Evolutionary conservation across 2,329 filamentous ascomycete genomes (phyloP).

Genomic region (Penicillium paneum): DNA sequence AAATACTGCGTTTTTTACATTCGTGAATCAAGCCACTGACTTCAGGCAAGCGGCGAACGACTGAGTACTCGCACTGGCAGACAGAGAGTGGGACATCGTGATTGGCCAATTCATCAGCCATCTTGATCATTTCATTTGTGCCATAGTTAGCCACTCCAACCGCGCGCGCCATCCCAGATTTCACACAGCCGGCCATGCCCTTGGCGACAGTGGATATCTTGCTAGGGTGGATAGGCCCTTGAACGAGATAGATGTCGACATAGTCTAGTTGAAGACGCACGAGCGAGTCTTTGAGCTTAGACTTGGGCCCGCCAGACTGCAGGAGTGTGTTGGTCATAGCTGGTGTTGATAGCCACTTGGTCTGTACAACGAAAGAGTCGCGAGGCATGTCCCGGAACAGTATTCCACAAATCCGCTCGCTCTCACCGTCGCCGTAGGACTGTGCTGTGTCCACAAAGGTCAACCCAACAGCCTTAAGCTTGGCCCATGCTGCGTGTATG

Average conservation of each 20-base stretch:
- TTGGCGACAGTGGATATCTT: constrained; percentile 41
- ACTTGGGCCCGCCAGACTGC: constrained; percentile 34
- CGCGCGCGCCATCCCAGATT: constrained; percentile 40
- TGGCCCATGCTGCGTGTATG: constrained; percentile 40
- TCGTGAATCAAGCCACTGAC: constrained; percentile 39
- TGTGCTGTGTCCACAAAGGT: constrained; percentile 48
- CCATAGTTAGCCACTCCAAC: constrained; percentile 48
- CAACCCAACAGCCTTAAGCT: constrained; percentile 36
- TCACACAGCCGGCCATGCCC: constrained; percentile 44
- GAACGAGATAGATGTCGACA: constrained; percentile 44
- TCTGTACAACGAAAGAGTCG: constrained; percentile 41
- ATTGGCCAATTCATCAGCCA: constrained; percentile 41
- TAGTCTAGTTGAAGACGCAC: constrained; percentile 41
- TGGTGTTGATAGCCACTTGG: constrained; percentile 37
- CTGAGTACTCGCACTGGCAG: constrained; percentile 47
- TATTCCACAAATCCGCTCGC: constrained; percentile 42
- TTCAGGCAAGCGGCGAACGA: constrained; percentile 44
- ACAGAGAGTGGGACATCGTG: constrained; percentile 41
- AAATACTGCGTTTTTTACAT: constrained; percentile 41
- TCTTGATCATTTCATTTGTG: constrained; percentile 42
- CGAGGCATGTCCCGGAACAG: constrained; percentile 39
- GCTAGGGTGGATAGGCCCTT: constrained; percentile 45
- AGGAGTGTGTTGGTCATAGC: constrained; percentile 34
- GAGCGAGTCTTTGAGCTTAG: constrained; percentile 39
- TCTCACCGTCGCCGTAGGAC: constrained; percentile 43